Evolutionary conservation across 129 eudicot species (phyloP).

Genomic region (Lactuca saligna): DNA sequence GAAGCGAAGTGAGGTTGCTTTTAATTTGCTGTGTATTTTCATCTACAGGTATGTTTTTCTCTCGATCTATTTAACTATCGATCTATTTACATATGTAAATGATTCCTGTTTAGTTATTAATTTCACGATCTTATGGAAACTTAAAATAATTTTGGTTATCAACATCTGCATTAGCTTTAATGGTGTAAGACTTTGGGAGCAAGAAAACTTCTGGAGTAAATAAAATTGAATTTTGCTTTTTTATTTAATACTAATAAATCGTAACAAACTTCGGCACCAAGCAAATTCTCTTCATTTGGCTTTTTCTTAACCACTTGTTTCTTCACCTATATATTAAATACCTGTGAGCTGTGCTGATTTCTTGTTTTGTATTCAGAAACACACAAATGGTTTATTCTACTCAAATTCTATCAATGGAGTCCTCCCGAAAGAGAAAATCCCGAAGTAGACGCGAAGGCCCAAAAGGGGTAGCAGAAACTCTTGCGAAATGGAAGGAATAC

Average conservation of each 20-base stretch:
- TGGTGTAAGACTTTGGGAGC: slow-evolving; percentile 8
- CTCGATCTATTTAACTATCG: too few relatives aligned
- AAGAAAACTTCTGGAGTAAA: slow-evolving; percentile 8
- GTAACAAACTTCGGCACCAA: slow-evolving; percentile 23
- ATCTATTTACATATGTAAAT: not conserved
- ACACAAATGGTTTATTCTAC: slow-evolving; percentile 28
- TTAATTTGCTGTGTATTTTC: not conserved
- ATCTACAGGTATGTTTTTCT: slow-evolving; percentile 25
- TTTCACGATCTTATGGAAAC: not conserved
- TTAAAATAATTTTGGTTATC: not conserved
- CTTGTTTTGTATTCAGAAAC: slow-evolving; percentile 7
- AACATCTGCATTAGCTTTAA: not conserved
- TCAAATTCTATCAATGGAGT: slow-evolving; percentile 32
- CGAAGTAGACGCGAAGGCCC: slow-evolving; percentile 49
- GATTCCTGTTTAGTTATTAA: not conserved
- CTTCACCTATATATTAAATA: not conserved
- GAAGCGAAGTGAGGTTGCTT: not conserved
- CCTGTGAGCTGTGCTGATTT: not conserved
- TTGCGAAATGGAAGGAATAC: slow-evolving; percentile 77
- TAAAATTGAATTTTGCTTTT: not conserved
- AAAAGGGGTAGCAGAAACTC: slow-evolving; percentile 49
- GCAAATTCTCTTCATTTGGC: slow-evolving; percentile 3
- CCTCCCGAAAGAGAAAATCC: slow-evolving; percentile 50
- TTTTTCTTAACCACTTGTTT: slow-evolving; percentile 2
- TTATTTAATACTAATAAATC: not conserved